Percentiles rank a stretch among this genome's conserved stretches.
Evolutionary conservation across 2,329 filamentous ascomycete species (phyloP).

Genomic region (Pseudopithomyces maydicus): DNA sequence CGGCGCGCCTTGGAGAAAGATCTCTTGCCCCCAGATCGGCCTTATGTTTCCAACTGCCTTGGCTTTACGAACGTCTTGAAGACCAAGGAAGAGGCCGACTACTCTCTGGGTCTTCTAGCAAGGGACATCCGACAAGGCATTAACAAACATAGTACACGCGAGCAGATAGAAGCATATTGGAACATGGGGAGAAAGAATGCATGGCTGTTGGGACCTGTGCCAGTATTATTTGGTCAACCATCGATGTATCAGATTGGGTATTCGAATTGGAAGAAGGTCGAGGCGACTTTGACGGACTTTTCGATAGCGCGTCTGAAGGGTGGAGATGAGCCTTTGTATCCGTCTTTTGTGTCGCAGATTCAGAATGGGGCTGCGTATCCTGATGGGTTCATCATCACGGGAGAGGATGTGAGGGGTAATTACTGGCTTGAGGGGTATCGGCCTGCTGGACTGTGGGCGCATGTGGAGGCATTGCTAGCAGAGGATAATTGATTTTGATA

Average conservation of each 20-base stretch:
- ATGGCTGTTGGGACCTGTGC: slow-evolving; percentile 1
- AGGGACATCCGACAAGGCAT: not conserved
- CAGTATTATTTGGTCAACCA: not conserved
- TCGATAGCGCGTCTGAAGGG: not conserved
- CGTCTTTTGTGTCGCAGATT: slow-evolving; percentile 7
- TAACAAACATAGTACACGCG: not conserved
- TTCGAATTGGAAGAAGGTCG: slow-evolving; percentile 3
- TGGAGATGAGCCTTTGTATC: not conserved
- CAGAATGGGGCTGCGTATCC: slow-evolving; percentile 4
- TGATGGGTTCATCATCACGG: slow-evolving; percentile 8
- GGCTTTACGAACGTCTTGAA: not conserved
- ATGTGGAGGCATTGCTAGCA: not conserved
- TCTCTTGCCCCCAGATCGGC: not conserved
- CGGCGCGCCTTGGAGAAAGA: not conserved
- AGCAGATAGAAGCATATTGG: not conserved
- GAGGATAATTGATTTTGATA: not conserved
- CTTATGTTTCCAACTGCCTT: not conserved
- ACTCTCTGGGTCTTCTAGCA: not conserved
- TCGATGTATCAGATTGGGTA: slow-evolving; percentile 1
- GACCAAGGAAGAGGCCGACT: not conserved
- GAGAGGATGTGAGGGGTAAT: slow-evolving; percentile 1
- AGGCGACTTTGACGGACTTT: not conserved
- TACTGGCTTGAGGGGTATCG: slow-evolving; percentile 9
- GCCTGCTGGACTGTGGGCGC: slow-evolving; percentile 1
- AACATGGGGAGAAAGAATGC: not conserved